Evolutionary conservation across 202 grass and related monocot species (phyloP).

Genomic region (Panicum virgatum): DNA sequence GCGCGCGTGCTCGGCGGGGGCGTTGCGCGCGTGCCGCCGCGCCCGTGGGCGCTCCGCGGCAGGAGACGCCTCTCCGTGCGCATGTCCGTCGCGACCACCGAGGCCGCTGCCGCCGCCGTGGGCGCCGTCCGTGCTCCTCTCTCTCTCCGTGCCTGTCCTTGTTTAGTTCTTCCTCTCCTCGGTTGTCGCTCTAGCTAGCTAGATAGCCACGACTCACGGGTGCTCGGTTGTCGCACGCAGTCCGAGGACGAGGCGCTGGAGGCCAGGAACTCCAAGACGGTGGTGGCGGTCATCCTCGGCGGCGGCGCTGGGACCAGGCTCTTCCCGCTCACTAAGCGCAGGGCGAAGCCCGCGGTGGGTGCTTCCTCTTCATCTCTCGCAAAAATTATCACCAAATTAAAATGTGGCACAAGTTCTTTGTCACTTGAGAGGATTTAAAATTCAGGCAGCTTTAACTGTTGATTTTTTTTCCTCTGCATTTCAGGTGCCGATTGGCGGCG

Average conservation of each 20-base stretch:
- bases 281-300: constrained; percentile 89
- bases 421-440: neutral
- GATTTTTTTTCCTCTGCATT: no score
- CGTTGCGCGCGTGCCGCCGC: neutral
- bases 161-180: neutral
- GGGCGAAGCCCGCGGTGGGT: constrained; percentile 87
- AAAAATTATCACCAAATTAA: neutral
- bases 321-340: constrained; percentile 84
- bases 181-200: neutral
- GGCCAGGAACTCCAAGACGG: constrained; percentile 59
- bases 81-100: constrained; percentile 52
- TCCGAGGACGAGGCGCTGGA: constrained; percentile 52
- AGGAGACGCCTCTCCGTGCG: constrained; percentile 33
- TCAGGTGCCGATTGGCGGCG: constrained; percentile 87
- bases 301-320: constrained; percentile 83
- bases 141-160: no score
- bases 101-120: constrained; percentile 23
- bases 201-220: neutral
- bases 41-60: neutral
- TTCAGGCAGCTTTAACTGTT: no score
- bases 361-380: neutral
- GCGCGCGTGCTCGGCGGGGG: constrained; percentile 20
- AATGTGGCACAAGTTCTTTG: neutral
- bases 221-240: constrained; percentile 42
- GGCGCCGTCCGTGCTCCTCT: constrained; percentile 14